Evolutionary conservation across 2,329 filamentous ascomycete genomes (phyloP), one percentile per base, ranked within the genome.

Genomic region (Didymosphaeria variabile): DNA sequence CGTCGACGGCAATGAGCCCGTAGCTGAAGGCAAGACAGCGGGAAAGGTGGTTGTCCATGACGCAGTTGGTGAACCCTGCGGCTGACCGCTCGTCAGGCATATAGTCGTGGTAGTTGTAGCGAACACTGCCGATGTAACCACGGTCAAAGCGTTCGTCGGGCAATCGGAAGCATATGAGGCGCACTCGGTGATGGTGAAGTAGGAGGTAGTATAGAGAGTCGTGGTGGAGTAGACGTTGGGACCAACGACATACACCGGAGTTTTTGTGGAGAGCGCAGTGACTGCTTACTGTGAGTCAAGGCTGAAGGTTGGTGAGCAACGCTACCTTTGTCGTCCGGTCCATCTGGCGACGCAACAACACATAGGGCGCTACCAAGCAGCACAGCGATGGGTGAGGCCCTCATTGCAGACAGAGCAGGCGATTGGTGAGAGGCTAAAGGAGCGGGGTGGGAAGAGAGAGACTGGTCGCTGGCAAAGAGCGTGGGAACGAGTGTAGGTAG

Each of bases 71-170:
- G 32, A 31, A 21, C 38, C 46, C 36, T 46, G 29, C 3, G 50
- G 42, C 44, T n/a, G 32, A 7, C 15, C 36, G 5, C 40, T 54
- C 9, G 47, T 38, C 42, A 57, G 36, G 53, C 62, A 64, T 26
- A 64, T 31, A 13, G 62, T 64, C n/a, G 59, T 61, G n/a, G 61
- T 80, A 38, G 36, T 54, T 15, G 57, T 79, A 46, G 78, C 67
- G 46, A 77, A 71, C 54, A 80, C 65, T 62, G 78, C 73, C 49
- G 77, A 76, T 26, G 81, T 83, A 61, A 79, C 64, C 52, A 77
- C 68, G 9, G 74, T 71, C 21, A 75, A 73, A 23, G 70, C 70
- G 49, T 72, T 67, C 15, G 77, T 65, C n/a, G 74, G 73, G 68
- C 80, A 81, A 66, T 76, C 71, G 65, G 71, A 76, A 67, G 81